Conservation (phyloP, 1,139 yeast species). For the Zygoascus hellenicus region DNA sequence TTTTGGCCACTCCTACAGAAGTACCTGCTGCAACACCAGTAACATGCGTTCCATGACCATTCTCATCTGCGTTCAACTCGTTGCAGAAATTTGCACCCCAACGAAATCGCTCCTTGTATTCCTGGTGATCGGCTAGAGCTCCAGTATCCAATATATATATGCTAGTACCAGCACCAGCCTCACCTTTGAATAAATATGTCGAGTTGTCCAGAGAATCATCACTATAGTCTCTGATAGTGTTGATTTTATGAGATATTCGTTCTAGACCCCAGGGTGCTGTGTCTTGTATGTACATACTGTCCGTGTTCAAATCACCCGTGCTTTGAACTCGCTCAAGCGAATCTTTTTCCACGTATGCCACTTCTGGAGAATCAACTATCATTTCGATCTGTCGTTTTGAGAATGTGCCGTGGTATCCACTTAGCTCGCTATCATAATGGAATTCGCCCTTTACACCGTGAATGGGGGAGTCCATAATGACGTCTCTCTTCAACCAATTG, state of each 20-base stretch:
- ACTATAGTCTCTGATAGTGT: slow-evolving; percentile 10
- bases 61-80: slow-evolving; percentile 33
- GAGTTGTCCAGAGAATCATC: slow-evolving; percentile 12
- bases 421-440: slow-evolving; percentile 38
- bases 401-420: slow-evolving; percentile 28
- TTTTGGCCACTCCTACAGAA: slow-evolving; percentile 41
- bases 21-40: slow-evolving; percentile 43
- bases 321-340: slow-evolving; percentile 16
- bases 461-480: slow-evolving; percentile 4
- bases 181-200: slow-evolving; percentile 42
- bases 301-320: slow-evolving; percentile 7
- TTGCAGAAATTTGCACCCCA: slow-evolving; percentile 33
- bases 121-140: slow-evolving; percentile 41
- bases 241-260: slow-evolving; percentile 42
- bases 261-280: slow-evolving; percentile 56
- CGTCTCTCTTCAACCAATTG: slow-evolving; percentile 15
- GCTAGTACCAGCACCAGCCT: slow-evolving; percentile 49
- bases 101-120: slow-evolving; percentile 45
- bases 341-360: slow-evolving; percentile 46
- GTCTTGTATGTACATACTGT: slow-evolving; percentile 29
- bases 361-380: slow-evolving; percentile 40
- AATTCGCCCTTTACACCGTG: slow-evolving; percentile 56
- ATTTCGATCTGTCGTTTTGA: slow-evolving; percentile 30
- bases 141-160: slow-evolving; percentile 51
- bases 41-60: slow-evolving; percentile 39